These are phyloP conservation scores for Cercospora sp. DNA, from an alignment of 2,329 filamentous ascomycete genomes.

Conservation along the genomic window DNA sequence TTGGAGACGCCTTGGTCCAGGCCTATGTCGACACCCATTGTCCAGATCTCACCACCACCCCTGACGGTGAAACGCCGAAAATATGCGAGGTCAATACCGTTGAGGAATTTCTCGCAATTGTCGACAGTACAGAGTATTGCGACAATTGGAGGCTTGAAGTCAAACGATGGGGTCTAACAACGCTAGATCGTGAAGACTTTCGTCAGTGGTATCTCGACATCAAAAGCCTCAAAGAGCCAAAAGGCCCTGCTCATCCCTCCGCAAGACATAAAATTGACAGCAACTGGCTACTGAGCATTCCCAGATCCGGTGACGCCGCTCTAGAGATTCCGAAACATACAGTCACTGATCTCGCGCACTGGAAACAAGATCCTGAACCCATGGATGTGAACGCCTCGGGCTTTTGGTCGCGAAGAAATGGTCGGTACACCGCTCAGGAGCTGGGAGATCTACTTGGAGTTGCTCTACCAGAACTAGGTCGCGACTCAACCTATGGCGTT, in stretches of 20 bases:
- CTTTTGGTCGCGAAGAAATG: too few relatives aligned
- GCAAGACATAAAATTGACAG: not conserved
- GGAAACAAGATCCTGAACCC: too few relatives aligned
- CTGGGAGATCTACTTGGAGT: too few relatives aligned
- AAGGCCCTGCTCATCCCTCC: not conserved
- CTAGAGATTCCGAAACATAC: too few relatives aligned
- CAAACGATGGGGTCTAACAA: not conserved
- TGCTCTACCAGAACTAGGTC: too few relatives aligned
- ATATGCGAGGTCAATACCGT: not conserved
- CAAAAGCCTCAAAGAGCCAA: not conserved
- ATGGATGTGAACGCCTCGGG: too few relatives aligned
- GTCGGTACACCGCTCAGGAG: too few relatives aligned
- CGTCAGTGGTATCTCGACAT: not conserved
- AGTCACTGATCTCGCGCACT: too few relatives aligned
- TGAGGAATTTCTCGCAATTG: not conserved
- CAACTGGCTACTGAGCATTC: not conserved
- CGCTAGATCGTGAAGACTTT: not conserved
- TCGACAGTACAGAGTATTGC: not conserved
- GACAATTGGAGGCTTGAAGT: not conserved
- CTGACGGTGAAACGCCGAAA: not conserved
- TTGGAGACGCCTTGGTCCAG: not conserved
- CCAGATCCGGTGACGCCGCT: not conserved
- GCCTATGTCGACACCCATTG: not conserved
- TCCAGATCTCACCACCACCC: not conserved
- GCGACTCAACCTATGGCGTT: not conserved